phyloP scores from a whole-genome alignment of 2,329 filamentous ascomycete genomes.

The Botrytis fabae region DNA sequence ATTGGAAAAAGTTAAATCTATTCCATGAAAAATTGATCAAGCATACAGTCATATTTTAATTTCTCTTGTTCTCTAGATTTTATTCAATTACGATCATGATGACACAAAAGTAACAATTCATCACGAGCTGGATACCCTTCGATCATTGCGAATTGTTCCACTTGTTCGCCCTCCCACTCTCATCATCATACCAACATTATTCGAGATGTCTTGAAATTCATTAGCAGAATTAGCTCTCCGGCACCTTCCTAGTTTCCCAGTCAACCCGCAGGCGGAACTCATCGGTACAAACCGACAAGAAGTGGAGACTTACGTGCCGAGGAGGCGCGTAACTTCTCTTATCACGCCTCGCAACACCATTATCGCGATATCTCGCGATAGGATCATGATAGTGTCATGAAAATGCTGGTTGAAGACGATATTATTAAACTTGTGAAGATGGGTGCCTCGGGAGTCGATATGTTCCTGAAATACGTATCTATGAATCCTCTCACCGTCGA shows the following conservation, averaged over 20 bases:
- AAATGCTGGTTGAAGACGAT: not conserved
- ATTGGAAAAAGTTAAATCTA: not conserved
- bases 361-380: not conserved
- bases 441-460: not conserved
- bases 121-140: not conserved
- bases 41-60: not conserved
- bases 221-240: not conserved
- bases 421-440: not conserved
- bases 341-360: not conserved
- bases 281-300: conserved; percentile 5
- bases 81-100: not conserved
- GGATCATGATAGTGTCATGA: not conserved
- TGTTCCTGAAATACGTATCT: not conserved
- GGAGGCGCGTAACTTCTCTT: not conserved
- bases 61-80: not conserved
- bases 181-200: not conserved
- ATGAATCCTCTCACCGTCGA: not conserved
- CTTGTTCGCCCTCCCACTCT: not conserved
- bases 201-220: not conserved
- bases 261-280: not conserved
- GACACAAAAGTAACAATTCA: not conserved
- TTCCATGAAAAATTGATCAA: not conserved
- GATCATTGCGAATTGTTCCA: not conserved
- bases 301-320: not conserved
- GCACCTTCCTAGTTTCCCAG: not conserved